These are phyloP conservation scores for Jackrogersella multiformis DNA, from an alignment of 495 filamentous ascomycete genomes.

Conservation along the genomic window DNA sequence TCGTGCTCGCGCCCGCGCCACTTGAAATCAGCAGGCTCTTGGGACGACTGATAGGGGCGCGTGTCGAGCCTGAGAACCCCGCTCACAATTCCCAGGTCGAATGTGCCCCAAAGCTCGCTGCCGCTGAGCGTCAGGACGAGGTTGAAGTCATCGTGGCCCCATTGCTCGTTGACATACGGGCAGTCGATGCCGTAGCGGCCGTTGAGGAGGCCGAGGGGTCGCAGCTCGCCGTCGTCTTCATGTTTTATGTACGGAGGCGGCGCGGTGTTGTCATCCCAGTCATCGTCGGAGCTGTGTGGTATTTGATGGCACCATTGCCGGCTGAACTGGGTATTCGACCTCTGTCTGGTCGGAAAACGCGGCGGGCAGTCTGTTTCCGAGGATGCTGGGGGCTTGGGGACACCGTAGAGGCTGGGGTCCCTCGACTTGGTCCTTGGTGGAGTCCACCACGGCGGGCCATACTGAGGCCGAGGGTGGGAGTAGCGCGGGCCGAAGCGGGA, in stretches of 20 bases:
- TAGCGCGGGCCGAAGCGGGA: background rate
- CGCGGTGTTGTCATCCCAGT: constrained; percentile 34
- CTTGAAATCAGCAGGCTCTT: constrained; percentile 23
- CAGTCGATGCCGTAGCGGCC: constrained; percentile 54
- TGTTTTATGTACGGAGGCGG: constrained; percentile 39
- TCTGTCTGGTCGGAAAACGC: background rate
- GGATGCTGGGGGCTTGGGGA: background rate
- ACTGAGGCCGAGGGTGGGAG: constrained; percentile 2
- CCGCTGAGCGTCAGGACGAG: constrained; percentile 49
- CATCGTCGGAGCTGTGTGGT: background rate
- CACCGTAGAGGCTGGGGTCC: background rate
- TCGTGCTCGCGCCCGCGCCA: constrained; percentile 47
- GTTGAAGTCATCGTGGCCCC: constrained; percentile 15
- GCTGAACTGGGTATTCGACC: background rate
- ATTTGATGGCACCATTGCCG: background rate
- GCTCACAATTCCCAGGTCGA: constrained; percentile 45
- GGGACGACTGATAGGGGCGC: constrained; percentile 46
- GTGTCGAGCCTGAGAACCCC: constrained; percentile 43
- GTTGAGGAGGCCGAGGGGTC: constrained; percentile 54
- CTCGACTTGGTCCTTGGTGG: constrained; percentile 28
- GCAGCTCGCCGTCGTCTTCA: constrained; percentile 4
- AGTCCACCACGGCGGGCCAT: constrained; percentile 35
- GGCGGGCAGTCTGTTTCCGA: background rate
- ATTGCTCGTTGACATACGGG: constrained; percentile 21
- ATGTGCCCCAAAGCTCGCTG: constrained; percentile 45